phyloP scores from a whole-genome alignment of 2,329 filamentous ascomycete species.

The Neoscytalidium dimidiatum region DNA sequence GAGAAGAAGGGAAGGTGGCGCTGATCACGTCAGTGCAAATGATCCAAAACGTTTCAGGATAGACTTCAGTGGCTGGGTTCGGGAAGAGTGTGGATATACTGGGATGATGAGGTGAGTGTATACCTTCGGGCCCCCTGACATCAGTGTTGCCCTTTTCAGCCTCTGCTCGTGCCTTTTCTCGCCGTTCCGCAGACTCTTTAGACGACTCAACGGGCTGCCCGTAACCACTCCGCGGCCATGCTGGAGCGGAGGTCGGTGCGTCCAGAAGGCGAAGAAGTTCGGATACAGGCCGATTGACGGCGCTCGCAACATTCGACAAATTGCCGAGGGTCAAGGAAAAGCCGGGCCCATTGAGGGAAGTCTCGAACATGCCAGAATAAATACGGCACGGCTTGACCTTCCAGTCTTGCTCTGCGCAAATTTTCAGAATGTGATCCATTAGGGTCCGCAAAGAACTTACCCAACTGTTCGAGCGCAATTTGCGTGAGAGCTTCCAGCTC shows the following conservation, averaged over 20 bases:
- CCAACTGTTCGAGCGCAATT: conserved; percentile 42
- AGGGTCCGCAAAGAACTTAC: not conserved
- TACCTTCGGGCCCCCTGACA: conserved; percentile 7
- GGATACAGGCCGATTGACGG: conserved; percentile 38
- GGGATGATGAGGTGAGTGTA: not conserved
- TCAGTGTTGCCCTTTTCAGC: conserved; percentile 21
- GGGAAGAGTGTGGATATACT: conserved; percentile 6
- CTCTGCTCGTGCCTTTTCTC: conserved; percentile 34
- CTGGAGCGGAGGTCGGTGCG: conserved; percentile 52
- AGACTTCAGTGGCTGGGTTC: conserved; percentile 29
- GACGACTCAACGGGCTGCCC: conserved; percentile 27
- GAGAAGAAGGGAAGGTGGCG: conserved; percentile 34
- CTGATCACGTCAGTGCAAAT: conserved; percentile 21
- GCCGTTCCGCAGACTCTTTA: conserved; percentile 30
- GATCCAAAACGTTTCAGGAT: not conserved
- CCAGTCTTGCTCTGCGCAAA: conserved; percentile 47
- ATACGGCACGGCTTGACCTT: conserved; percentile 63
- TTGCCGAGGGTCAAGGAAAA: conserved; percentile 63
- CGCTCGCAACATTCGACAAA: conserved; percentile 47
- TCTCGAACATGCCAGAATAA: conserved; percentile 70
- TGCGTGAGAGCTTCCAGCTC: conserved; percentile 52
- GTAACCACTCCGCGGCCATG: conserved; percentile 54
- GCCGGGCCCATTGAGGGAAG: conserved; percentile 69
- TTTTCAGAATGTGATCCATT: not conserved
- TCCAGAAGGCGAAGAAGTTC: conserved; percentile 53